Percentiles rank a stretch among this genome's conserved stretches.
Conservation (phyloP, 345 rosid species). For the Erucastrum elatum region DNA sequence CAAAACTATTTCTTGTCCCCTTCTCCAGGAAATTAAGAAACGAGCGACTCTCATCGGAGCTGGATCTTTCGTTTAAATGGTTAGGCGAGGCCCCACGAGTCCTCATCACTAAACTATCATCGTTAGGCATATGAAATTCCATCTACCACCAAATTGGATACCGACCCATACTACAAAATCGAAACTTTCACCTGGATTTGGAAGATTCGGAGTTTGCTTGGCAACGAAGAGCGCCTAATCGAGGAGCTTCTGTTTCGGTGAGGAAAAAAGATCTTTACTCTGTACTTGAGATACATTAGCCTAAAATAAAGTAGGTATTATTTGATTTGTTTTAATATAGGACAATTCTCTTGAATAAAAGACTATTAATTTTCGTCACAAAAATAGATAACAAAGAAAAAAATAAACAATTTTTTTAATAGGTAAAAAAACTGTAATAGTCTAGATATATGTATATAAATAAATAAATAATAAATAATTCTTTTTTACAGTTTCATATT, state of each 20-base stretch:
- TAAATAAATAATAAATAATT: too few relatives aligned
- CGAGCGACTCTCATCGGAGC: constrained; percentile 2
- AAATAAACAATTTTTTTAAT: too few relatives aligned
- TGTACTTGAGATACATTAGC: too few relatives aligned
- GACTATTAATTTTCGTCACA: too few relatives aligned
- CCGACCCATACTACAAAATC: neutral
- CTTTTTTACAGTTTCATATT: too few relatives aligned
- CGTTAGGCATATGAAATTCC: neutral
- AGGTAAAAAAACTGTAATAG: too few relatives aligned
- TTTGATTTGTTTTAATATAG: too few relatives aligned
- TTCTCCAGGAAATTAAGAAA: neutral
- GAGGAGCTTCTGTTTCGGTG: constrained; percentile 11
- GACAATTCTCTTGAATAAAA: too few relatives aligned
- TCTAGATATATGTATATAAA: too few relatives aligned
- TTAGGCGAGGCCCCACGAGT: constrained; percentile 1
- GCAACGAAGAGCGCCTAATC: constrained; percentile 30
- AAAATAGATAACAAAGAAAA: too few relatives aligned
- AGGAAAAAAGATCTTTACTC: too few relatives aligned
- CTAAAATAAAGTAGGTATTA: too few relatives aligned
- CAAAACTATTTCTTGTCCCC: neutral
- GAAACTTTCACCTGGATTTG: constrained; percentile 28
- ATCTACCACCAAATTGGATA: neutral
- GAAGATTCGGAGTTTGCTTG: constrained; percentile 33
- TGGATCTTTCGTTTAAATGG: constrained; percentile 4
- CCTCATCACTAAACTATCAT: constrained; percentile 5